Base-by-base conservation (phyloP, 129 eudicot species). In the Flaveria bidentis region DNA sequence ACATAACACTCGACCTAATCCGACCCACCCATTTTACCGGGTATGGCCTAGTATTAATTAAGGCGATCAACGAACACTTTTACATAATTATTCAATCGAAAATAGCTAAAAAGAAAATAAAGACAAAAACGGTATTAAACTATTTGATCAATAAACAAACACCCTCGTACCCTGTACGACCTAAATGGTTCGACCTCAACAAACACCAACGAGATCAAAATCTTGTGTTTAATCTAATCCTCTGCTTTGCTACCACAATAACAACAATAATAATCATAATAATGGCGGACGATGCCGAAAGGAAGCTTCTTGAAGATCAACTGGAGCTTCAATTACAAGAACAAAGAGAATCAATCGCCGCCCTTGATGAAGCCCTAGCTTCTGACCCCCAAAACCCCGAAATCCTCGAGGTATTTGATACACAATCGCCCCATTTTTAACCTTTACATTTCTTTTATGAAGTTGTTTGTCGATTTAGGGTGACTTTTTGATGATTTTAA, bases 251-350 rank as follows among this genome's bases (percentile, higher is more conserved):
- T 36, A 5, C 41, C 0, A 36, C 39, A 33, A 33, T 1, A 33
- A 4, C 41, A 5, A 36, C 41, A 36, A 36, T 0, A 36, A 5
- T 5, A 36, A 55, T 4, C 49, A 66, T 56, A 50, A 42, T 49
- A 80, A 92, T 92, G 98, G 94, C 90, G 84, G 89, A 87, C 50
- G 91, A 85, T 52, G 92, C 80, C 10, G 96, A 93, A 73, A 92
- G 86, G 79, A 91, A 82, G 78, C 80, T 74, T 69, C 74, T 93
- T 62, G 98, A 93, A 78, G 87, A 77, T 64, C 93, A 93, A 76
- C 92, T 93, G 2, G 91, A 93, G 75, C 76, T 87, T 50, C 98
- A 93, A 77, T 84, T 93, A 47, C 81, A 85, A n/a, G 98, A 93
- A 74, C 98, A 93, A 75, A 81, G 65, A 67, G 98, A 91, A 42